These are phyloP conservation scores for Rhizophagus prolifer DNA, from an alignment of 192 early-diverging fungal species.

Conservation along the genomic window DNA sequence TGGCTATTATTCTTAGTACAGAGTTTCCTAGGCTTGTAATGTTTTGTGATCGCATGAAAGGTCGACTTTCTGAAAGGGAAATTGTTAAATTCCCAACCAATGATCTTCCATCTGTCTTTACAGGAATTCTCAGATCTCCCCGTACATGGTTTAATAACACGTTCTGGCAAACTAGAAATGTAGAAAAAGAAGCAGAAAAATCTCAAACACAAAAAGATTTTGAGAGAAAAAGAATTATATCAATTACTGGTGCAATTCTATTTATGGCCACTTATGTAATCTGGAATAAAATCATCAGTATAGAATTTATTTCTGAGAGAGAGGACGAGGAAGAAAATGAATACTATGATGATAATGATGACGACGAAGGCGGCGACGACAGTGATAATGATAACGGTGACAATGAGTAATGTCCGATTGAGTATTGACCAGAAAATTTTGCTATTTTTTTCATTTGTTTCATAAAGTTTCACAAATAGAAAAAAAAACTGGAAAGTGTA, in stretches of 20 bases:
- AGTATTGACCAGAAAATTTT: too few species aligned
- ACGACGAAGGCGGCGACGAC: background rate
- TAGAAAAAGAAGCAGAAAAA: constrained; percentile 32
- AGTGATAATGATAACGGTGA: background rate
- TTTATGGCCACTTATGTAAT: constrained; percentile 54
- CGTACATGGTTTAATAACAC: constrained; percentile 42
- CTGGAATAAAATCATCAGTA: constrained; percentile 60
- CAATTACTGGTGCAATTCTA: constrained; percentile 48
- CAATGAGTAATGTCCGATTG: background rate
- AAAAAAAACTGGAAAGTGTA: too few species aligned
- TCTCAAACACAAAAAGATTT: constrained; percentile 49
- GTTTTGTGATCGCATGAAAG: constrained; percentile 62
- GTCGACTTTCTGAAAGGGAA: constrained; percentile 37
- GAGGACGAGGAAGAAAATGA: background rate
- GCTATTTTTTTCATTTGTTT: too few species aligned
- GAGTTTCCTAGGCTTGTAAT: constrained; percentile 67
- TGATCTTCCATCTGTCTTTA: constrained; percentile 46
- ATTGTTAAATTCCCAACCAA: constrained; percentile 32
- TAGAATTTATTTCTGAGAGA: constrained; percentile 39
- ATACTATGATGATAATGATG: too few species aligned
- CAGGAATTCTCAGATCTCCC: constrained; percentile 36
- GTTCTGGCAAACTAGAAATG: constrained; percentile 26
- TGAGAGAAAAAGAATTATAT: constrained; percentile 52
- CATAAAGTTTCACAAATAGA: too few species aligned
- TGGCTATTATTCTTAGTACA: constrained; percentile 64